phyloP scores from a whole-genome alignment of 129 eudicot genomes.

The Artemisia annua region DNA sequence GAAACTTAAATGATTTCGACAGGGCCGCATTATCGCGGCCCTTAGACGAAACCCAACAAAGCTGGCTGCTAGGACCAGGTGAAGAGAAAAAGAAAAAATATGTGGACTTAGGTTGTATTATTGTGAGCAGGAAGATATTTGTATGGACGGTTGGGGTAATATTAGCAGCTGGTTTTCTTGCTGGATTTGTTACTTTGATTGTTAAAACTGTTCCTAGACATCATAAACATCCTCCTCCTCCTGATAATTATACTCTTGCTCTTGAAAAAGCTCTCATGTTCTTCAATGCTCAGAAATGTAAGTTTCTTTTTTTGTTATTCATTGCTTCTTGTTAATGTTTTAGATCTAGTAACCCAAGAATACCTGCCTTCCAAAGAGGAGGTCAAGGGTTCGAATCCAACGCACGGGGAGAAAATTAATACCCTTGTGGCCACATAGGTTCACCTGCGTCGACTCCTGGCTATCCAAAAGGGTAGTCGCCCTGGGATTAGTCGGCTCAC shows the following conservation, averaged over 20 bases:
- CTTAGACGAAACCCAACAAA: conserved; percentile 79
- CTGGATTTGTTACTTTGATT: conserved; percentile 55
- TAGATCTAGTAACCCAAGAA: too few species aligned
- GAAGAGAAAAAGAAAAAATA: conserved; percentile 87
- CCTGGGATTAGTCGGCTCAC: too few species aligned
- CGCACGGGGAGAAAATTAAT: too few species aligned
- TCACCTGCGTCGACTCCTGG: too few species aligned
- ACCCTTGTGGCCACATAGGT: too few species aligned
- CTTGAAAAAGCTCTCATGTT: conserved; percentile 74
- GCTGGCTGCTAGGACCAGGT: conserved; percentile 75
- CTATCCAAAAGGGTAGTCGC: too few species aligned
- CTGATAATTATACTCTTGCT: conserved; percentile 79
- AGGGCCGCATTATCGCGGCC: conserved; percentile 71
- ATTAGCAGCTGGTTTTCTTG: conserved; percentile 63
- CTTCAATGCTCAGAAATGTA: conserved; percentile 65
- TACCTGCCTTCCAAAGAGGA: too few species aligned
- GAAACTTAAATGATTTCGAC: conserved; percentile 69
- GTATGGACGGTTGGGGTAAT: conserved; percentile 67
- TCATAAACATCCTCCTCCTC: conserved; percentile 53
- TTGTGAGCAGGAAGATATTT: conserved; percentile 72
- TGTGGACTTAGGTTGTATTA: conserved; percentile 72
- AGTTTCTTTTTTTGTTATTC: not conserved
- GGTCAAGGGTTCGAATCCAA: too few species aligned
- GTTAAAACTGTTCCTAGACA: conserved; percentile 67
- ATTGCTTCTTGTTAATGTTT: too few species aligned